These are phyloP conservation scores for Verticillium nonalfalfae DNA, from an alignment of 2,329 filamentous ascomycete species.

Conservation along the genomic window DNA sequence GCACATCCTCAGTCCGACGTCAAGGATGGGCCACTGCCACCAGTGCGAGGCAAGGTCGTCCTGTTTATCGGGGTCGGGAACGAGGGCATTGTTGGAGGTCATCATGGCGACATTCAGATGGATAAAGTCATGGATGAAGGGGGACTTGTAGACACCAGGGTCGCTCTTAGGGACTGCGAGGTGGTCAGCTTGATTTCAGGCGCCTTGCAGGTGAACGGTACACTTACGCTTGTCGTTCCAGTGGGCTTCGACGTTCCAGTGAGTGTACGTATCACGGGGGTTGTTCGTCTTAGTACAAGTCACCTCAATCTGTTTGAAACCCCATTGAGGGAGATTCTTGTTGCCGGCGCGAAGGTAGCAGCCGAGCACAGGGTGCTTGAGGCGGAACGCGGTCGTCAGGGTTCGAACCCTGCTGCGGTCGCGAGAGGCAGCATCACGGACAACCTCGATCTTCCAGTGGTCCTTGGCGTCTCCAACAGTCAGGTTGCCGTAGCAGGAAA, in stretches of 20 bases:
- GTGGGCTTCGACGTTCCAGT: conserved; percentile 98
- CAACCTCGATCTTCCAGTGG: conserved; percentile 91
- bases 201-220: not conserved
- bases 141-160: conserved; percentile 89
- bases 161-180: conserved; percentile 69
- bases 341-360: conserved; percentile 96
- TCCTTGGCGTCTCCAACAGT: conserved; percentile 97
- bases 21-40: conserved; percentile 97
- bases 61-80: conserved; percentile 97
- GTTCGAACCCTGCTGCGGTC: conserved; percentile 84
- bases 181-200: not conserved
- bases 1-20: conserved; percentile 97
- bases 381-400: conserved; percentile 85
- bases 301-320: conserved; percentile 98
- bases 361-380: conserved; percentile 73
- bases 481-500: conserved; percentile 92
- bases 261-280: conserved; percentile 86
- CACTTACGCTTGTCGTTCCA: conserved; percentile 65
- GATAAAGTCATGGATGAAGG: conserved; percentile 95
- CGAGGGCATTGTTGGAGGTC: conserved; percentile 98
- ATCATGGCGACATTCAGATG: conserved; percentile 99
- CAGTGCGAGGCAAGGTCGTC: conserved; percentile 94
- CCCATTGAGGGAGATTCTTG: conserved; percentile 95
- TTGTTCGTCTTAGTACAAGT: conserved; percentile 93
- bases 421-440: conserved; percentile 79